A percentile compares a stretch with the other conserved stretches of the same genome.
Evolutionary conservation across 345 rosid genomes (phyloP).

Genomic region (Melastoma malabathricum): DNA sequence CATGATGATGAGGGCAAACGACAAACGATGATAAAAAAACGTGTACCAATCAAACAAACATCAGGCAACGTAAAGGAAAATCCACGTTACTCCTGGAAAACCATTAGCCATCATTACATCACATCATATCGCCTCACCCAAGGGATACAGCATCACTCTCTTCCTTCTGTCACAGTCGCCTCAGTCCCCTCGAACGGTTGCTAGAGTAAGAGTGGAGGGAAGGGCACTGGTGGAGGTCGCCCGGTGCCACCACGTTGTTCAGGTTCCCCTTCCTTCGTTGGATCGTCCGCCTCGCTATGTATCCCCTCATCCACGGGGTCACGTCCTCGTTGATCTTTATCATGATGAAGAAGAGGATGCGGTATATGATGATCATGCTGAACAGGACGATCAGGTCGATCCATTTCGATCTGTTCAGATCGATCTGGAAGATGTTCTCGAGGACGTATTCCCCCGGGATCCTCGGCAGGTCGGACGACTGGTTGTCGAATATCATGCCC

Average conservation of each 20-base stretch:
- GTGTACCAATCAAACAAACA: too few relatives aligned
- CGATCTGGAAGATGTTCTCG: slow-evolving; percentile 69
- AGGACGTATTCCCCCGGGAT: slow-evolving; percentile 74
- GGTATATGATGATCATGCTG: slow-evolving; percentile 77
- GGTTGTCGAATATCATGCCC: slow-evolving; percentile 64
- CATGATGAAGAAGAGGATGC: slow-evolving; percentile 74
- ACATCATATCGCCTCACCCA: too few relatives aligned
- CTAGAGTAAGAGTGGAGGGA: slow-evolving; percentile 37
- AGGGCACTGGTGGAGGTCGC: slow-evolving; percentile 76
- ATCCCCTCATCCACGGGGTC: slow-evolving; percentile 88
- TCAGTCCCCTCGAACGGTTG: too few relatives aligned
- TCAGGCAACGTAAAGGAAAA: too few relatives aligned
- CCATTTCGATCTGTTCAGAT: slow-evolving; percentile 74
- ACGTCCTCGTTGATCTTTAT: slow-evolving; percentile 90
- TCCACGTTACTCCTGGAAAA: too few relatives aligned
- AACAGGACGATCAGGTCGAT: slow-evolving; percentile 61
- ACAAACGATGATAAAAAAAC: too few relatives aligned
- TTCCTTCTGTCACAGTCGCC: background rate
- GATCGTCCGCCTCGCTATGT: slow-evolving; percentile 71
- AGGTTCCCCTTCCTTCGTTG: slow-evolving; percentile 65
- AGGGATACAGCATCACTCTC: too few relatives aligned
- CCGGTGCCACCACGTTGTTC: slow-evolving; percentile 69
- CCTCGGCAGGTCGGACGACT: slow-evolving; percentile 39
- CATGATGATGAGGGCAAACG: too few relatives aligned
- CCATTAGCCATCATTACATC: too few relatives aligned